A percentile compares a stretch with the other conserved stretches of the same genome.
These are phyloP conservation scores for Rhypophila decipiens DNA, from an alignment of 495 filamentous ascomycete species.

Conservation along the genomic window DNA sequence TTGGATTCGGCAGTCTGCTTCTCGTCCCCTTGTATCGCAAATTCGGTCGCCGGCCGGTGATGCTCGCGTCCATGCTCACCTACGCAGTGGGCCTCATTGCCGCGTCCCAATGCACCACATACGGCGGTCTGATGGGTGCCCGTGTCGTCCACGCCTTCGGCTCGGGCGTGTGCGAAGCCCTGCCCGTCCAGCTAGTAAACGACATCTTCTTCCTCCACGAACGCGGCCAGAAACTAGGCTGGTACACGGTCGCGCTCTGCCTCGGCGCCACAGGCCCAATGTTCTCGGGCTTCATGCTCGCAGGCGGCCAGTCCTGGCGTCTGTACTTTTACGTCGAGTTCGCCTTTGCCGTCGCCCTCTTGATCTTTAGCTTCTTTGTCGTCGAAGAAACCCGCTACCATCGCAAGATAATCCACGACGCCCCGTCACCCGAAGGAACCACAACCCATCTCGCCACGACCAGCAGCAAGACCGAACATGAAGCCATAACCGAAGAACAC, in stretches of 20 bases:
- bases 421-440: background rate
- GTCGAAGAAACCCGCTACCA: conserved; percentile 52
- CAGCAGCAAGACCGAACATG: conserved; percentile 11
- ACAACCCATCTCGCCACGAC: conserved; percentile 8
- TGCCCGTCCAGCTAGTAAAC: conserved; percentile 57
- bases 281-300: conserved; percentile 34
- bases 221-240: conserved; percentile 57
- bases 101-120: conserved; percentile 18
- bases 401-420: conserved; percentile 3
- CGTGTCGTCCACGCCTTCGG: conserved; percentile 57
- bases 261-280: conserved; percentile 29
- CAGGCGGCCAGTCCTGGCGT: conserved; percentile 26
- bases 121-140: conserved; percentile 49
- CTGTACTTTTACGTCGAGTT: conserved; percentile 48
- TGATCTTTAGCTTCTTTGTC: conserved; percentile 37
- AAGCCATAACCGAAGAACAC: background rate
- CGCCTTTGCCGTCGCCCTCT: conserved; percentile 43
- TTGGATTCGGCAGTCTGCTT: conserved; percentile 48
- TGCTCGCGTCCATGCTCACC: conserved; percentile 40
- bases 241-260: conserved; percentile 41
- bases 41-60: conserved; percentile 51
- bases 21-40: conserved; percentile 53
- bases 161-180: conserved; percentile 51
- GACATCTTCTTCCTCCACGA: conserved; percentile 65
- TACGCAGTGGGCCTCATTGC: conserved; percentile 22